Evolutionary conservation across 495 filamentous ascomycete genomes (phyloP).

Genomic region (Aspergillus sparsus): DNA sequence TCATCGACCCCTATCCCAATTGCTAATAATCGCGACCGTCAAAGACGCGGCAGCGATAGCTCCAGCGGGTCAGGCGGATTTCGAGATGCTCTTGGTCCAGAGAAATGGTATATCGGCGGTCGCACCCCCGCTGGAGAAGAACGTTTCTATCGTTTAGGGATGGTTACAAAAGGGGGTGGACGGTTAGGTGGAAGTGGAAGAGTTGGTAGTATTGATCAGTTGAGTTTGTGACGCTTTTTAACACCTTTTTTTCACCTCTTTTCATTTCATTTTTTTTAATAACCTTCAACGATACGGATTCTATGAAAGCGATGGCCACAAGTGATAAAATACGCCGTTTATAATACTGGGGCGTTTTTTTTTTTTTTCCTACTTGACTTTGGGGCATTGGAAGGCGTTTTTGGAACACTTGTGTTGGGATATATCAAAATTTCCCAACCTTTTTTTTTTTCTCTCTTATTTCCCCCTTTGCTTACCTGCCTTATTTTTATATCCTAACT

Average conservation of each 20-base stretch:
- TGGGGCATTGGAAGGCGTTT: constrained; percentile 6
- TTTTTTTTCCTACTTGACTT: background rate
- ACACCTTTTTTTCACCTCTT: constrained; percentile 12
- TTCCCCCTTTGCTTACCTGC: background rate
- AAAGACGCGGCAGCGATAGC: constrained; percentile 66
- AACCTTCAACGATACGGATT: constrained; percentile 4
- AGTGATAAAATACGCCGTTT: background rate
- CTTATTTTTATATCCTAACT: background rate
- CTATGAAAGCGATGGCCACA: constrained; percentile 4
- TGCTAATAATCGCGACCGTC: constrained; percentile 38
- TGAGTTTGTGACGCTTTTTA: constrained; percentile 54
- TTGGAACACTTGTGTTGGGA: no score
- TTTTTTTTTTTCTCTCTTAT: background rate
- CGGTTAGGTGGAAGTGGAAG: constrained; percentile 56
- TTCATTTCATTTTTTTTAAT: constrained; percentile 2
- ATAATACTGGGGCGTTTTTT: constrained; percentile 6
- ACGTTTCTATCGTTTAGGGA: constrained; percentile 73
- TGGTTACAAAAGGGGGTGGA: constrained; percentile 56
- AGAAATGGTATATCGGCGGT: constrained; percentile 90
- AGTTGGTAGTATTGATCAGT: constrained; percentile 61
- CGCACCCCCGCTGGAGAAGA: constrained; percentile 84
- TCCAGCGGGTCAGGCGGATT: constrained; percentile 78
- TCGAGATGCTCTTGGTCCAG: constrained; percentile 69
- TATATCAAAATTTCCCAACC: background rate
- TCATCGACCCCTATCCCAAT: constrained; percentile 44